Evolutionary conservation across 768 basidiomycete genomes (phyloP).

Genomic region (Phaffia tasmanica): DNA sequence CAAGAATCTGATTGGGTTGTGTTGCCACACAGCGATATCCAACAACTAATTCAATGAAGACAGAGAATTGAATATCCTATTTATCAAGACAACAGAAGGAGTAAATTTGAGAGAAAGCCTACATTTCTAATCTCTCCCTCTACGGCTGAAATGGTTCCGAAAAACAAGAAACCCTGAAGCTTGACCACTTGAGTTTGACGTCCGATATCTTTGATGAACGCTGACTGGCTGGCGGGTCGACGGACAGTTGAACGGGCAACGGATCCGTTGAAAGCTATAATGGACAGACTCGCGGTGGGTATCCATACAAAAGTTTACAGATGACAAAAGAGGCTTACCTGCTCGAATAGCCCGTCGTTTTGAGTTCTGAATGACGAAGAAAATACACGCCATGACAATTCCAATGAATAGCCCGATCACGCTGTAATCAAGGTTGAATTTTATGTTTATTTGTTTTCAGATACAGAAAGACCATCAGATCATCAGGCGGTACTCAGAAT

Average conservation of each 20-base stretch:
- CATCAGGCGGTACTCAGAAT: not conserved
- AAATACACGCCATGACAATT: slow-evolving; percentile 84
- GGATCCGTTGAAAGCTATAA: slow-evolving; percentile 49
- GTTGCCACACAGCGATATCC: slow-evolving; percentile 57
- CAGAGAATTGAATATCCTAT: not conserved
- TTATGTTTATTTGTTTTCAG: too few species aligned
- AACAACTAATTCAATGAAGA: slow-evolving; percentile 43
- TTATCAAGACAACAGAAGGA: not conserved
- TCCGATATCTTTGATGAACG: slow-evolving; percentile 83
- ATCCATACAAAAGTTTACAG: too few species aligned
- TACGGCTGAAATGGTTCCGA: slow-evolving; percentile 72
- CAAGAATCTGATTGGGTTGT: slow-evolving; percentile 74
- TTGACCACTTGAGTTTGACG: slow-evolving; percentile 79
- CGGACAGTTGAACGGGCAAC: slow-evolving; percentile 82
- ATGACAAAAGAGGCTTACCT: not conserved
- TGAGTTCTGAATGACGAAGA: slow-evolving; percentile 95
- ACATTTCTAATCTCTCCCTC: slow-evolving; percentile 65
- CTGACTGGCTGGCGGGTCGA: slow-evolving; percentile 71
- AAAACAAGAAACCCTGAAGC: slow-evolving; percentile 56
- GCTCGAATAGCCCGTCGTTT: slow-evolving; percentile 71
- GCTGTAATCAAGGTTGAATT: slow-evolving; percentile 57
- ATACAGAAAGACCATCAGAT: too few species aligned
- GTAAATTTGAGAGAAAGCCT: not conserved
- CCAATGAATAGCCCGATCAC: slow-evolving; percentile 87
- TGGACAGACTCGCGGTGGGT: not conserved